Base-by-base conservation (phyloP, 495 filamentous ascomycete genomes). In the Achaetomiella virescens region DNA sequence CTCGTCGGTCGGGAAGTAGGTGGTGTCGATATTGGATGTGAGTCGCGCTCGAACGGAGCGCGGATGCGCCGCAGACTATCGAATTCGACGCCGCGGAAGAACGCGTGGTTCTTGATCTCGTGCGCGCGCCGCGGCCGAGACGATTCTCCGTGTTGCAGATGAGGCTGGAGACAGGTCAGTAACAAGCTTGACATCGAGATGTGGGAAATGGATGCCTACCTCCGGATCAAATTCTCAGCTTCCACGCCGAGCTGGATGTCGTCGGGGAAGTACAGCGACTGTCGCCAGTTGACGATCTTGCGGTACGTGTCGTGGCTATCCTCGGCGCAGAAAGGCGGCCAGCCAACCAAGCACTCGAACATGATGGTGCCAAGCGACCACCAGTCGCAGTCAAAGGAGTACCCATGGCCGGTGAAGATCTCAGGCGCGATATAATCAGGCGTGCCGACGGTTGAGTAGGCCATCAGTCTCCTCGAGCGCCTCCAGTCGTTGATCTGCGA, bases 321-420 rank as follows among this genome's bases (percentile, higher is more conserved):
- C 70, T 97, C 93, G 24, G 92, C 93, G 64, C 93, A 99, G 83
- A 99, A 99, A 6, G 93, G 93, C 50, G 93, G 93, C 93, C 93
- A 99, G 53, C 93, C 93, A 56, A 99, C 90, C 46, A 97, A 81
- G 75, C 93, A 99, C 70, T 99, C 93, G 63, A 97, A 99, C 93
- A 97, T 99, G 74, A 99, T 99, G 31, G 93, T 97, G 55, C 93
- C 93, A 29, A 99, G 79, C 33, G 86, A 91, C 93, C 93, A 99
- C 93, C 93, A 99, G 78, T 99, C 93, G 65, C 93, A 99, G 64
- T 92, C 85, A 62, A 90, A 95, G 40, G 88, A 86, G 72, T 99
- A 99, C 40, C 93, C 93, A 63, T 95, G 86, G 36, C 93, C 91
- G 27, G 86, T 90, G 73, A 99, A 99, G 60, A 99, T 97, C 66